Evolutionary conservation across 2,329 filamentous ascomycete genomes (phyloP).

Genomic region (Neoarthrinium moseri): DNA sequence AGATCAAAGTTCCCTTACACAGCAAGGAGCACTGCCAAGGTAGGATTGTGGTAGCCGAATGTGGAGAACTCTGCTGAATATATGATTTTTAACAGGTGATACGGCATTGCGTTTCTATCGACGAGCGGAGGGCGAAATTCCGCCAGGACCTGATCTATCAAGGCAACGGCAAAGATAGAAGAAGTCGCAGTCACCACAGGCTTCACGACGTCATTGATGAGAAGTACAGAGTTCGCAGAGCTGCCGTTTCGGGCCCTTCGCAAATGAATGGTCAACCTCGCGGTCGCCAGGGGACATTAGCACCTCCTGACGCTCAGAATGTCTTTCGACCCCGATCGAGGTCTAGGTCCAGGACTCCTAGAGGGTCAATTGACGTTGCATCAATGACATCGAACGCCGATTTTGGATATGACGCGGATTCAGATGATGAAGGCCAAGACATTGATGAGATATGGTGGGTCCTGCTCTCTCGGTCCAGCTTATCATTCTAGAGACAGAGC

Average conservation of each 20-base stretch:
- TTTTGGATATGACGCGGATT: slow-evolving; percentile 35
- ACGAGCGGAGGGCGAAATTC: slow-evolving; percentile 71
- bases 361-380: slow-evolving; percentile 21
- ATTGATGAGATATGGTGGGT: slow-evolving; percentile 70
- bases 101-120: slow-evolving; percentile 68
- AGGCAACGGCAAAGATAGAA: slow-evolving; percentile 19
- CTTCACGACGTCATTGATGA: slow-evolving; percentile 20
- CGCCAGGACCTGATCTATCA: slow-evolving; percentile 68
- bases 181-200: slow-evolving; percentile 17
- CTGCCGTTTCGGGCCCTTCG: slow-evolving; percentile 7
- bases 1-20: slow-evolving; percentile 74
- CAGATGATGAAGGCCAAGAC: slow-evolving; percentile 59
- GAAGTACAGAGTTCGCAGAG: slow-evolving; percentile 33
- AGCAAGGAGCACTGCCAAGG: slow-evolving; percentile 53
- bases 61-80: too few relatives aligned
- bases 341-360: slow-evolving; percentile 26
- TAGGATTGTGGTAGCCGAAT: too few relatives aligned
- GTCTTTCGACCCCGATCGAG: slow-evolving; percentile 31
- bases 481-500: too few relatives aligned
- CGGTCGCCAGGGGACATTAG: slow-evolving; percentile 16
- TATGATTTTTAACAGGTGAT: too few relatives aligned
- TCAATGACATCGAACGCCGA: slow-evolving; percentile 30
- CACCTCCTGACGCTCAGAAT: slow-evolving; percentile 21
- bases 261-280: slow-evolving; percentile 9
- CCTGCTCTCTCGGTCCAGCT: neutral